Evolutionary conservation across 176 grass and related monocot species (phyloP), one percentile per base, ranked within the genome.

Genomic region (barley (Hordeum vulgare)): DNA sequence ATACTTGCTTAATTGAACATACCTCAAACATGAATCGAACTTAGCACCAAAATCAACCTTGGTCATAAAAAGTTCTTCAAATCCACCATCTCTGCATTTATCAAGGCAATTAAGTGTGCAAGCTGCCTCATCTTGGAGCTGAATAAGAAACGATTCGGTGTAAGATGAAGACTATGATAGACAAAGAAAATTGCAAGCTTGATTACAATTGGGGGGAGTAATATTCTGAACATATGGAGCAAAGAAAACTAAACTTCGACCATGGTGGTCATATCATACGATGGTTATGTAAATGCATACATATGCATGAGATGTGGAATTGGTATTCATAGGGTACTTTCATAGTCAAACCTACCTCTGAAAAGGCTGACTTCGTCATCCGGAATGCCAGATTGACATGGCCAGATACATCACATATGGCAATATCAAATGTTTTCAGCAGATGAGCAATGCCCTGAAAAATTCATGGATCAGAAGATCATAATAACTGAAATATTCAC

Each of bases 31-130:
- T 88, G 77, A 94, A 82, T 98, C 96, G 17, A 98, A 98, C 73
- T 98, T 95, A 65, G 96, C 85, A 89, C 89, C 77, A 81, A 98
- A 87, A 67, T 94, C 96, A 80, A 96, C 87, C 66, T 94, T 98
- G 74, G 91, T 96, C 85, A 95, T 92, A 80, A 98, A 98, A 57
- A 95, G 83, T 80, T 98, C 93, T 81, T 94, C 93, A 90, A 99
- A 92, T 58, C 91, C 93, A 87, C 86, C 91, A 83, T 90, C 87
- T 83, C 71, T 94, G 67, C 82, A 91, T 85, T 94, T 99, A 85
- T 93, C 91, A 39, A 96, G 82, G 80, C 89, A 92, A 81, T 61
- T 81, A 87, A 92, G 89, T 6, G 83, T 78, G n/a, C 88, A 87
- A 78, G 86, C 64, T 82, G 87, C 91, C 74, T 96, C 96, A 59